Evolutionary conservation across 208 protist species (phyloP).

Genomic region (Leishmania major): DNA sequence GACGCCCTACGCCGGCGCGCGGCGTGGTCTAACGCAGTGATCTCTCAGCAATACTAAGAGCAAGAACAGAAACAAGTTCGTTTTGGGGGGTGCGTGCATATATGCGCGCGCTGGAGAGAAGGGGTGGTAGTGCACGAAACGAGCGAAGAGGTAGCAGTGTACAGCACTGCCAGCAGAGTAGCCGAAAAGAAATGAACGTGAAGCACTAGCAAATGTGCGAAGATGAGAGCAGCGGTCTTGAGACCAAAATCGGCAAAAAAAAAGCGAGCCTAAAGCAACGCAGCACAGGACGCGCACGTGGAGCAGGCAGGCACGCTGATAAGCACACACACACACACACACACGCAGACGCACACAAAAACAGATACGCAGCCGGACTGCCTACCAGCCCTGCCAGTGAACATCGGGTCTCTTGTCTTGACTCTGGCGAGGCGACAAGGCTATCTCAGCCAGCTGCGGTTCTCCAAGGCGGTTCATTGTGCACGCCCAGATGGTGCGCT

Average conservation of each 20-base stretch:
- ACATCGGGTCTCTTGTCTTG: not conserved
- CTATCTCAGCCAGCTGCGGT: slow-evolving; percentile 57
- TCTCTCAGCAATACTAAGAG: not conserved
- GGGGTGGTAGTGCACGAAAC: not conserved
- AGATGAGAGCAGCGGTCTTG: not conserved
- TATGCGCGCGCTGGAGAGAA: not conserved
- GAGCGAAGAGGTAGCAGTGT: not conserved
- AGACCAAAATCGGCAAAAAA: not conserved
- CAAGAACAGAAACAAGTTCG: not conserved
- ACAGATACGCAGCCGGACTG: not conserved
- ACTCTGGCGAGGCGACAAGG: slow-evolving; percentile 36
- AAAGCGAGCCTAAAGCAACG: not conserved
- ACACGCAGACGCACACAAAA: not conserved
- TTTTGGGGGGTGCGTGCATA: too few relatives aligned
- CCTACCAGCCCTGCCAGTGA: slow-evolving; percentile 31
- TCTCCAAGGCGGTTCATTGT: slow-evolving; percentile 69
- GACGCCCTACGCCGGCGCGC: too few relatives aligned
- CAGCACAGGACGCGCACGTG: not conserved
- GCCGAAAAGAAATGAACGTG: not conserved
- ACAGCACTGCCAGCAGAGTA: not conserved
- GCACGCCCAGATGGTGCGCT: slow-evolving; percentile 79
- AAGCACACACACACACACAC: not conserved
- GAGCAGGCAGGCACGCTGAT: not conserved
- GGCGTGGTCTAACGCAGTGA: not conserved
- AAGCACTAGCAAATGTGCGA: not conserved